Conservation (phyloP, 2,329 filamentous ascomycete genomes). For the Paecilomyces sp. region DNA sequence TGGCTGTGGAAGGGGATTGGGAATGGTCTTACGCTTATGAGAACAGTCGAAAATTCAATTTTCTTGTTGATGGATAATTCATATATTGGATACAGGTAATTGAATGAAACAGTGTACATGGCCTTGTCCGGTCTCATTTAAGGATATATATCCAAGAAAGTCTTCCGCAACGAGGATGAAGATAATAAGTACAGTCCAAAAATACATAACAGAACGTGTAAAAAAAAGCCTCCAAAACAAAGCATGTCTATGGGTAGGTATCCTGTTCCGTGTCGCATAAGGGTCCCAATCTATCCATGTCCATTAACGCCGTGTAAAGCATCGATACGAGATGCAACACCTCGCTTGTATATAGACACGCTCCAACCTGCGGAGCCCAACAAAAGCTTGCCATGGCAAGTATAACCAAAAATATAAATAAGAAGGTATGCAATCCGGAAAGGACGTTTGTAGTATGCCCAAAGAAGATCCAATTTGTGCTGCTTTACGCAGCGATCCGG, state of each 20-base stretch:
- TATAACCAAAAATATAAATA: not conserved
- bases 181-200: not conserved
- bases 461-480: not conserved
- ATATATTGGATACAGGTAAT: not conserved
- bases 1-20: not conserved
- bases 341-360: not conserved
- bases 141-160: not conserved
- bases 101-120: not conserved
- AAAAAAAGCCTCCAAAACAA: not conserved
- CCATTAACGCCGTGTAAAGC: not conserved
- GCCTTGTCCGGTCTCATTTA: not conserved
- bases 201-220: not conserved
- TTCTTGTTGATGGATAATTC: not conserved
- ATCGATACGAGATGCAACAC: not conserved
- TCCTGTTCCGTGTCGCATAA: not conserved
- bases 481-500: not conserved
- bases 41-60: not conserved
- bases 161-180: not conserved
- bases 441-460: not conserved
- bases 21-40: not conserved
- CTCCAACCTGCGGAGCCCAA: not conserved
- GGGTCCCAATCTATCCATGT: not conserved
- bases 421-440: not conserved
- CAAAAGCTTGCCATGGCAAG: not conserved
- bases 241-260: not conserved